Evolutionary conservation across 257 asterid genomes (phyloP), one percentile per base, ranked within the genome.

Genomic region (Voacanga thouarsii): DNA sequence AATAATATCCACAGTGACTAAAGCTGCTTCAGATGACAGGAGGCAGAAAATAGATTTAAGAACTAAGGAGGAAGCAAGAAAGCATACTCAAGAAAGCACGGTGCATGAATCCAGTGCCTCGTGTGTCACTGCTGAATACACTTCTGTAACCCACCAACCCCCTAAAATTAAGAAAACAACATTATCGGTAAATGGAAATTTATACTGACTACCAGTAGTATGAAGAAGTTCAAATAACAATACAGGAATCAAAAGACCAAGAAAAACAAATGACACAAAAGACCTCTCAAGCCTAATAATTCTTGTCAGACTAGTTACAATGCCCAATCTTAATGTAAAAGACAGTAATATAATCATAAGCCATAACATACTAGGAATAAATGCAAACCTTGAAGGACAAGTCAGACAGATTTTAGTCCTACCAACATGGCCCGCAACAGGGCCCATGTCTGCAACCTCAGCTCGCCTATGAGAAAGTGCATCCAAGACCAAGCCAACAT

Each of bases 61-160:
- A 61, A 74, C 74, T 37, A 57, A n/a, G 41, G 77, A 81, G 63
- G 44, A 57, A 30, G 83, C 12, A 74, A 73, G 49, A 79, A 68
- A 82, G 60, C 89, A 16, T 96, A 93, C 99, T 84, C 86, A 90
- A 85, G 87, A 96, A 96, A 82, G 99, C 97, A 56, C 99, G 99
- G 78, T 96, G 99, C 99, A 96, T 93, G 82, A 96, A 96, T 82
- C 99, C 99, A 59, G 95, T 89, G 85, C 99, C 99, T 64, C 98
- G 94, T 72, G 99, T 96, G 76, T 76, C 97, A 49, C 97, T 93
- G 90, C 93, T 96, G 92, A 96, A 96, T 83, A 96, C 98, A 72
- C 92, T 89, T 89, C 99, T 89, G 85, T 96, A 96, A 72, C 99
- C 99, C 77, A 96, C 98, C 83, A 96, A 83, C 45, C 98, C 99